Base-by-base conservation (phyloP, 116 monocot genomes). In the Trichopus zeylanicus region DNA sequence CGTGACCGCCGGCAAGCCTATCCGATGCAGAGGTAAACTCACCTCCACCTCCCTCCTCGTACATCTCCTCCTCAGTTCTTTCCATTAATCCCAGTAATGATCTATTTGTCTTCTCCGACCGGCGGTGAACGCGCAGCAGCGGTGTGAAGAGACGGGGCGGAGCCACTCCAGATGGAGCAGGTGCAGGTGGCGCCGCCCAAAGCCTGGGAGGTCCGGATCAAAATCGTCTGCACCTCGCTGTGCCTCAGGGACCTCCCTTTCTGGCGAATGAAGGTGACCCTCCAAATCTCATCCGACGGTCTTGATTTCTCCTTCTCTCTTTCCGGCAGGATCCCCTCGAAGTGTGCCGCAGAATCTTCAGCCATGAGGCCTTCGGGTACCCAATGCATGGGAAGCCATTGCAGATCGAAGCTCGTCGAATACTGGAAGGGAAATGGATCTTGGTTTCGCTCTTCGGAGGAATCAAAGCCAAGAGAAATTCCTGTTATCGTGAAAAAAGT, bases 201-300 rank as follows among this genome's bases (percentile, higher is more conserved):
- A 34, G 73, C 72, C 6, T 70, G 64, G 56, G 86, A 95, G 71
- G 84, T 87, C 68, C 67, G 95, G 51, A 76, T 95, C 24, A 95
- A 75, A 70, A 84, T 95, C 53, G 56, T 90, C 48, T 95, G 95
- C 74, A 84, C 86, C 27, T 90, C 95, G 20, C 78, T 95, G 37
- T 95, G 95, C 74, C 95, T 90, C 66, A 83, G 75, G 53, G 95
- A 95, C 61, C 6, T 95, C 61, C 86, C 90, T 39, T n/a, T n/a
- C n/a, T 95, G 95, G 95, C 73, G 71, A 13, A 81, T 76, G 78
- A 73, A 78, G 75, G 93, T 82, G 25, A 8, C 0, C 37, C 37
- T 37, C 37, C 15, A 0, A 3, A 37, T 37, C 3, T 5, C 37
- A 37, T 37, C 37, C 12, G 8, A 37, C 37, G 37, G 37, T 37